These are phyloP conservation scores for Stephanodiscus triporus DNA, from an alignment of 108 stramenopile species.

Conservation along the genomic window DNA sequence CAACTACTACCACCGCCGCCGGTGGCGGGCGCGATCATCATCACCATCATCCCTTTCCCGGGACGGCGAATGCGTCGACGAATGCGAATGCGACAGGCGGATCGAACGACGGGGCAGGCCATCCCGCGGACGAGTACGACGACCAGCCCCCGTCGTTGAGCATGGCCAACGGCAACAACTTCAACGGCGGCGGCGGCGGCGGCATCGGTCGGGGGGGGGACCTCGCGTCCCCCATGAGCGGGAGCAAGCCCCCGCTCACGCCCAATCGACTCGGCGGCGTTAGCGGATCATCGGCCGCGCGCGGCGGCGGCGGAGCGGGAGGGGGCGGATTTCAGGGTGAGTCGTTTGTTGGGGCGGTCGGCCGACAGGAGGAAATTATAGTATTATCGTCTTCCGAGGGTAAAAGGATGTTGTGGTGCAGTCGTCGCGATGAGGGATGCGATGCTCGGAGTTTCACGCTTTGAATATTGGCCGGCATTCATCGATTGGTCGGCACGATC, in stretches of 20 bases:
- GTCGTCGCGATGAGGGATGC: too few relatives aligned
- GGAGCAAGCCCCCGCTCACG: conserved; percentile 40
- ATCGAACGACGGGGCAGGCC: too few relatives aligned
- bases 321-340: not conserved
- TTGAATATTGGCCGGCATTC: too few relatives aligned
- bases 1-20: not conserved
- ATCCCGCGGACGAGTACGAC: not conserved
- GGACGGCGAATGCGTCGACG: too few relatives aligned
- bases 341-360: not conserved
- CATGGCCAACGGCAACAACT: not conserved
- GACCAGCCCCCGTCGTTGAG: conserved; percentile 5
- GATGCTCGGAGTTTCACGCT: too few relatives aligned
- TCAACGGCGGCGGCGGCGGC: not conserved
- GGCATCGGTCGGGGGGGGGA: not conserved
- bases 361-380: not conserved
- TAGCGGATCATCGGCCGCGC: too few relatives aligned
- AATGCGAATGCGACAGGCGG: too few relatives aligned
- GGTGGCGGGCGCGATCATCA: too few relatives aligned
- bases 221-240: conserved; percentile 17
- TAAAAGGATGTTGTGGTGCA: too few relatives aligned
- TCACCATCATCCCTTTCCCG: too few relatives aligned
- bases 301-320: too few relatives aligned
- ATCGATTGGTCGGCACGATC: too few relatives aligned
- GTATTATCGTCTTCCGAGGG: not conserved
- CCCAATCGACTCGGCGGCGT: conserved; percentile 23